Evolutionary conservation across 371 early-diverging fungal species (phyloP).

Genomic region (Umbelopsis sp.): DNA sequence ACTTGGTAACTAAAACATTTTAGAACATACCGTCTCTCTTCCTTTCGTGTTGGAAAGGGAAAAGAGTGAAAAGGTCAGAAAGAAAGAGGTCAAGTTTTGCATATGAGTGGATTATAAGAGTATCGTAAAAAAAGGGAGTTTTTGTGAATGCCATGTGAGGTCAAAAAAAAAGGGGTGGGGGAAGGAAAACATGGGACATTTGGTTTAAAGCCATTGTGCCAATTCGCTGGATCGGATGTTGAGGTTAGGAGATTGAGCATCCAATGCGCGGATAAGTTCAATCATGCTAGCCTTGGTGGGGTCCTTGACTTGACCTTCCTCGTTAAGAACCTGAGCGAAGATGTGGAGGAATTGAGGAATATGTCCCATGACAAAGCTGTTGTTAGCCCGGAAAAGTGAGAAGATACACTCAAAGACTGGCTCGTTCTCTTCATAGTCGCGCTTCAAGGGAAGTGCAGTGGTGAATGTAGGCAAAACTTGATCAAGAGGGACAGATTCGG

Average conservation of each 20-base stretch:
- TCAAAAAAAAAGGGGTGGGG: not conserved
- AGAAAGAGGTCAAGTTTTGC: not conserved
- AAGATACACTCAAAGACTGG: constrained; percentile 78
- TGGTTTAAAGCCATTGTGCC: constrained; percentile 38
- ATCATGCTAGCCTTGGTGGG: constrained; percentile 58
- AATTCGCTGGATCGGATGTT: constrained; percentile 41
- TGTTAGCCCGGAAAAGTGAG: constrained; percentile 62
- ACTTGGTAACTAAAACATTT: constrained; percentile 10
- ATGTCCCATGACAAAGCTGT: constrained; percentile 53
- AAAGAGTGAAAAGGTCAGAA: not conserved
- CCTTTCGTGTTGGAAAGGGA: not conserved
- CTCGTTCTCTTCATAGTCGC: constrained; percentile 82
- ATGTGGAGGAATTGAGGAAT: constrained; percentile 45
- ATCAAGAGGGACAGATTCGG: constrained; percentile 73
- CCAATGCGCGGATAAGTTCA: constrained; percentile 56
- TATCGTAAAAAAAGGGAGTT: not conserved
- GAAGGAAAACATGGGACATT: not conserved
- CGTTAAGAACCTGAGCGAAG: constrained; percentile 47
- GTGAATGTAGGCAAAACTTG: constrained; percentile 75
- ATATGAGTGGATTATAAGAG: constrained; percentile 13
- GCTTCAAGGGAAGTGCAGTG: constrained; percentile 73
- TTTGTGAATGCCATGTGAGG: constrained; percentile 3
- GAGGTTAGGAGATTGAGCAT: constrained; percentile 50
- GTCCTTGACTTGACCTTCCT: constrained; percentile 63
- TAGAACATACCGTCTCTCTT: not conserved